These are phyloP conservation scores for Penicillium macrosclerotiorum DNA, from an alignment of 495 filamentous ascomycete species.

Conservation along the genomic window DNA sequence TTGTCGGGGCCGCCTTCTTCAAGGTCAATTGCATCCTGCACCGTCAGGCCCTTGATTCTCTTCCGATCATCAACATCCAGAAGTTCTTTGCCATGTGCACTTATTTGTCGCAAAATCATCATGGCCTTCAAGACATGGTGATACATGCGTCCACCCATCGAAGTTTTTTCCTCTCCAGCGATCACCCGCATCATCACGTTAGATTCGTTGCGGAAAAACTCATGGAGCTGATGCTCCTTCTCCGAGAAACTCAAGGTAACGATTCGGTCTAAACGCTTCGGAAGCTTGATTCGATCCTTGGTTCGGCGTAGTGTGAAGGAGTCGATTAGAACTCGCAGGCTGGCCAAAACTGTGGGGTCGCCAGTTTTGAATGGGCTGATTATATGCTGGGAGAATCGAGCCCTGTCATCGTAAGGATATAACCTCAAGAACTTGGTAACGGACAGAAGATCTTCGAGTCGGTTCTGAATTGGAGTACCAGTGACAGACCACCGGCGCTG, in stretches of 20 bases:
- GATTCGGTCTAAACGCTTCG: constrained; percentile 68
- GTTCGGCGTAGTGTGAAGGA: constrained; percentile 88
- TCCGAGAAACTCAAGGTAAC: constrained; percentile 58
- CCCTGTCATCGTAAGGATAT: constrained; percentile 78
- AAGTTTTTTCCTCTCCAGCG: constrained; percentile 49
- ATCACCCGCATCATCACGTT: constrained; percentile 60
- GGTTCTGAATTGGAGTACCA: constrained; percentile 88
- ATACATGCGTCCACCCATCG: constrained; percentile 77
- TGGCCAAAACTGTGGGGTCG: constrained; percentile 76
- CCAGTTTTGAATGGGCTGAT: constrained; percentile 73
- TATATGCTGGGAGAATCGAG: constrained; percentile 73
- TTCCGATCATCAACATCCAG: constrained; percentile 78
- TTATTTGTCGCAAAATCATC: constrained; percentile 83
- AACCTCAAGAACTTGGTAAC: constrained; percentile 88
- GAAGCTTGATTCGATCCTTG: constrained; percentile 87
- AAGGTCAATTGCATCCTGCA: constrained; percentile 80
- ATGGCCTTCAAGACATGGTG: constrained; percentile 89
- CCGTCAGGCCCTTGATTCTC: constrained; percentile 71
- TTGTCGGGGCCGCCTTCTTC: constrained; percentile 69
- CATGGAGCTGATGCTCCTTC: constrained; percentile 54
- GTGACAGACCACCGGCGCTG: constrained; percentile 93
- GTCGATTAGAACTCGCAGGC: constrained; percentile 86
- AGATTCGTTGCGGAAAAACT: constrained; percentile 62
- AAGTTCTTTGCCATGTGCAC: constrained; percentile 87
- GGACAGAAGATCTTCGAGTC: constrained; percentile 84